phyloP scores from a whole-genome alignment of 305 asterid genomes.

The Nicotiana rustica region DNA sequence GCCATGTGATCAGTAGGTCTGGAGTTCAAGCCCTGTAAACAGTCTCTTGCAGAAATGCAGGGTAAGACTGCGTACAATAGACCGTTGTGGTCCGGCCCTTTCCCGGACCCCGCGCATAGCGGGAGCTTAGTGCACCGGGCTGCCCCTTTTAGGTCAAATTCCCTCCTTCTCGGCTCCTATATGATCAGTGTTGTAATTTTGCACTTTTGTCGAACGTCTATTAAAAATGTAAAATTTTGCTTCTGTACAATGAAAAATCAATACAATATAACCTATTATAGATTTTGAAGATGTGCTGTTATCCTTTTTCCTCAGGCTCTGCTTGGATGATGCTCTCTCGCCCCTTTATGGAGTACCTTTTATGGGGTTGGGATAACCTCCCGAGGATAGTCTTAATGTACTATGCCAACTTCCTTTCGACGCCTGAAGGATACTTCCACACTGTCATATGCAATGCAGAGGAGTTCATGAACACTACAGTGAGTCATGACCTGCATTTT shows the following conservation, averaged over 20 bases:
- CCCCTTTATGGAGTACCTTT: constrained; percentile 65
- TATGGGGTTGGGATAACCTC: constrained; percentile 81
- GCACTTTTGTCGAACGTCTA: neutral
- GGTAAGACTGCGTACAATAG: too few species aligned
- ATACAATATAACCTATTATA: neutral
- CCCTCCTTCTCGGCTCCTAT: neutral
- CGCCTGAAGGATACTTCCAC: constrained; percentile 78
- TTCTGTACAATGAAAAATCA: neutral
- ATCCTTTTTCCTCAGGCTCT: constrained; percentile 53
- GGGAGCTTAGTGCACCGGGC: too few species aligned
- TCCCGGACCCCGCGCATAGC: too few species aligned
- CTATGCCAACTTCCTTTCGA: constrained; percentile 72
- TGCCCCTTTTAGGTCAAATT: too few species aligned
- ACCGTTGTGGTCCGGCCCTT: too few species aligned
- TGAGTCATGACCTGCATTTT: constrained; percentile 79
- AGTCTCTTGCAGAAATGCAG: too few species aligned
- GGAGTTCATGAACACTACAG: constrained; percentile 66
- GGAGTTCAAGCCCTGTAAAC: too few species aligned
- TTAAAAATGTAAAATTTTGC: neutral
- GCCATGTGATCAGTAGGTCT: too few species aligned
- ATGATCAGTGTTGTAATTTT: neutral
- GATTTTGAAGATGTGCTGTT: neutral
- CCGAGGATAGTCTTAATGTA: constrained; percentile 72
- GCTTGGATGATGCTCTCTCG: constrained; percentile 91
- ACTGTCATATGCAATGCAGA: constrained; percentile 67